Conservation (phyloP, 1,139 yeast genomes). For the Yamadazyma spencermartinsiae region DNA sequence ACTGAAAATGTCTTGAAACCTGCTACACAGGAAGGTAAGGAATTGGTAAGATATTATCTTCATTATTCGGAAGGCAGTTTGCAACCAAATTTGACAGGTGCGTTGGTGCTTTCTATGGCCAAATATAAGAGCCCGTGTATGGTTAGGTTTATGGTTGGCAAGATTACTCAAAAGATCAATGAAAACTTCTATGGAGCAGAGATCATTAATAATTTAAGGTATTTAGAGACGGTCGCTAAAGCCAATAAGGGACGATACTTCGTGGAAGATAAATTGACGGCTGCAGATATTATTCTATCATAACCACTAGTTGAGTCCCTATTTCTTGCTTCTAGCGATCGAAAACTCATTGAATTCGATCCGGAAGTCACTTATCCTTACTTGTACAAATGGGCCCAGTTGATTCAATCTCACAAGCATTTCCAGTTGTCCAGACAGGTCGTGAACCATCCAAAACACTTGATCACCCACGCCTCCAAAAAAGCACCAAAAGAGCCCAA, state of each 20-base stretch:
- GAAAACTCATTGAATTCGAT: conserved; percentile 9
- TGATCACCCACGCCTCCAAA: too few relatives aligned
- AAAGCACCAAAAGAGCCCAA: too few relatives aligned
- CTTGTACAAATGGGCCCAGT: conserved; percentile 27
- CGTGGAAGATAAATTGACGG: conserved; percentile 39
- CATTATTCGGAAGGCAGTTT: conserved; percentile 44
- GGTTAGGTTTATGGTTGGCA: conserved; percentile 22
- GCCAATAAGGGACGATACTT: conserved; percentile 30
- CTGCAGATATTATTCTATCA: conserved; percentile 38
- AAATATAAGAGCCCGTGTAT: conserved; percentile 31
- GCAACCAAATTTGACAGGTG: conserved; percentile 34
- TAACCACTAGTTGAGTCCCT: conserved; percentile 32
- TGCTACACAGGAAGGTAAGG: conserved; percentile 23
- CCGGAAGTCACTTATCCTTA: conserved; percentile 22
- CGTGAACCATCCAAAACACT: too few relatives aligned
- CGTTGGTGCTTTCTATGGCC: conserved; percentile 30
- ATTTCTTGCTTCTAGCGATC: conserved; percentile 14
- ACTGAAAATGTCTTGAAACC: conserved; percentile 26
- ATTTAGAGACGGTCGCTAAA: conserved; percentile 31
- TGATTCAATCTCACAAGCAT: conserved; percentile 20
- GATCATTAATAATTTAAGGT: conserved; percentile 24
- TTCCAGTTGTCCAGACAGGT: conserved; percentile 23
- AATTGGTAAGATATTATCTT: conserved; percentile 34
- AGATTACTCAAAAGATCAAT: conserved; percentile 27
- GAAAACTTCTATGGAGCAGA: conserved; percentile 28